Percentiles rank a stretch among this genome's conserved stretches.
Evolutionary conservation across 768 basidiomycete species (phyloP).

Genomic region (Tylopilus vinaceipallidus): DNA sequence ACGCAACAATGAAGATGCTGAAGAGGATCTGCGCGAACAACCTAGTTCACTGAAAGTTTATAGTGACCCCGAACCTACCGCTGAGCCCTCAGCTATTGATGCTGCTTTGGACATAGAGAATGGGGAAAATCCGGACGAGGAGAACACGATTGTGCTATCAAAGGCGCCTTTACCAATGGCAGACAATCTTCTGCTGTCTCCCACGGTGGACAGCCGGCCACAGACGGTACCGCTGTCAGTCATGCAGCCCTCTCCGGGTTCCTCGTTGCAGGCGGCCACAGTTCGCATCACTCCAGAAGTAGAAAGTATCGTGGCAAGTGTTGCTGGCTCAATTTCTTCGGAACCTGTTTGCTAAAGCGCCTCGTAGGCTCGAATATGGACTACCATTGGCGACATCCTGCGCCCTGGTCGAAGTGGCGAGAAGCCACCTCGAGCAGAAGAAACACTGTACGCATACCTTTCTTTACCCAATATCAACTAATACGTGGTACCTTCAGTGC

Average conservation of each 20-base stretch:
- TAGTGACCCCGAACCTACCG: not conserved
- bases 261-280: conserved; percentile 32
- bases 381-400: conserved; percentile 60
- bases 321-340: not conserved
- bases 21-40: conserved; percentile 11
- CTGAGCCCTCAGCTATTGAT: too few relatives aligned
- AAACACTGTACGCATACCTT: conserved; percentile 53
- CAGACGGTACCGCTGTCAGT: conserved; percentile 4
- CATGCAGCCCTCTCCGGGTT: conserved; percentile 9
- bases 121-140: conserved; percentile 27
- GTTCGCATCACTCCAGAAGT: conserved; percentile 59
- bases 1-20: not conserved
- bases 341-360: not conserved
- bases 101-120: conserved; percentile 1
- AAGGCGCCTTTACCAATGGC: conserved; percentile 5
- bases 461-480: not conserved
- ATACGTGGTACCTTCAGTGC: conserved; percentile 2
- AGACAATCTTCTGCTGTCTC: not conserved
- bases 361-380: conserved; percentile 65
- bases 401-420: conserved; percentile 48
- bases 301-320: conserved; percentile 61
- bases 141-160: conserved; percentile 31
- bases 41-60: conserved; percentile 9
- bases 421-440: conserved; percentile 51
- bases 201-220: conserved; percentile 2